Percentiles rank a stretch among this genome's conserved stretches.
These are phyloP conservation scores for Ustilago crameri DNA, from an alignment of 1,284 basidiomycete species.

Conservation along the genomic window DNA sequence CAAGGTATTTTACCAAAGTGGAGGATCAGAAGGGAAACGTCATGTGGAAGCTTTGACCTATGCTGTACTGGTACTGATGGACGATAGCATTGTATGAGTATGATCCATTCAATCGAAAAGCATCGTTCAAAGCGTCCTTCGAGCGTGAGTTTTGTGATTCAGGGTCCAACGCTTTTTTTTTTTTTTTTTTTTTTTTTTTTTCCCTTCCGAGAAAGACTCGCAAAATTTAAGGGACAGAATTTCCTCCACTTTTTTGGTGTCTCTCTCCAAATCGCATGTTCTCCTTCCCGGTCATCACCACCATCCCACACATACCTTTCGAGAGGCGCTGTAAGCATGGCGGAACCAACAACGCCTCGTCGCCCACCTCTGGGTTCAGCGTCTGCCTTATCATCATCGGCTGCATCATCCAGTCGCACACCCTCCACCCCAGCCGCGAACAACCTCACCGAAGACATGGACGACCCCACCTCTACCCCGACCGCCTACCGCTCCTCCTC, in stretches of 20 bases:
- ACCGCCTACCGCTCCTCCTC: constrained; percentile 14
- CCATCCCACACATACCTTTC: too few relatives aligned
- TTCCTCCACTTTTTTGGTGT: constrained; percentile 7
- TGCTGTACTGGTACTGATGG: too few relatives aligned
- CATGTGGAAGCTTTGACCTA: constrained; percentile 42
- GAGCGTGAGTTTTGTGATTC: too few relatives aligned
- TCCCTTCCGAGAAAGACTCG: neutral
- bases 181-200: neutral
- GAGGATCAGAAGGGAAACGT: constrained; percentile 41
- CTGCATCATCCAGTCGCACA: neutral
- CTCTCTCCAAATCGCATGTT: neutral
- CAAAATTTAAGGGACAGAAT: neutral
- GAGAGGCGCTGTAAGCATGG: constrained; percentile 3
- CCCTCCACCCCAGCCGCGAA: constrained; percentile 6
- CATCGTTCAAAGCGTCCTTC: neutral
- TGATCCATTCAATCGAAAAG: neutral
- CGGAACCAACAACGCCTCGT: constrained; percentile 9
- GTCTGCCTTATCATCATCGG: constrained; percentile 1
- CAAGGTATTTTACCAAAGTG: constrained; percentile 45
- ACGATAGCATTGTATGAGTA: too few relatives aligned
- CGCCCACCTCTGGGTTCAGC: neutral
- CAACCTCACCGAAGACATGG: constrained; percentile 19
- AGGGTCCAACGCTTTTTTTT: constrained; percentile 22
- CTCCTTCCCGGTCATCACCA: neutral
- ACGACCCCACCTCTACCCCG: constrained; percentile 29